Percentiles rank a stretch among this genome's conserved stretches.
phyloP scores from a whole-genome alignment of 352 stramenopile species.

The Phytopythium litorale region DNA sequence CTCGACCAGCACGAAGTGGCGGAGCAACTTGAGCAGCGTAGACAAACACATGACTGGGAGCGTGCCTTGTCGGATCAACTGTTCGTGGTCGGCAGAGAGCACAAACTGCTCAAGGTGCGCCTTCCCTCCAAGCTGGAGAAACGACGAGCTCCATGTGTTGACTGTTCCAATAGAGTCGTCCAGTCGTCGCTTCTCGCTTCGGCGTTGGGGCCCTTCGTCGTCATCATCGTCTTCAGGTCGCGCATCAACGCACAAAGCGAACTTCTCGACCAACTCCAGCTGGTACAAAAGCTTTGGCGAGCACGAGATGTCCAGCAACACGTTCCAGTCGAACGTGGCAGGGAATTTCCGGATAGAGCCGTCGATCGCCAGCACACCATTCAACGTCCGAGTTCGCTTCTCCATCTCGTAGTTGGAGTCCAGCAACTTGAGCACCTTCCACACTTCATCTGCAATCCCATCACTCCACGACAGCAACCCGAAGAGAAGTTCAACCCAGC shows the following conservation, averaged over 20 bases:
- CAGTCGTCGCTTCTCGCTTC: conserved; percentile 4
- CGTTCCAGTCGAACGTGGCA: conserved; percentile 49
- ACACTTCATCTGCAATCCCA: conserved; percentile 63
- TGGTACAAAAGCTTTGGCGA: conserved; percentile 66
- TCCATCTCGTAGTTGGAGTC: conserved; percentile 60
- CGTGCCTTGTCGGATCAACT: conserved; percentile 36
- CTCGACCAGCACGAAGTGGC: conserved; percentile 64
- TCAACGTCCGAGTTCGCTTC: conserved; percentile 66
- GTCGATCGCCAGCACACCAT: conserved; percentile 61
- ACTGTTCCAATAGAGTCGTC: conserved; percentile 32
- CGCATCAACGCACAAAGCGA: conserved; percentile 40
- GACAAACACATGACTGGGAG: conserved; percentile 63
- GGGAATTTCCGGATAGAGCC: conserved; percentile 47
- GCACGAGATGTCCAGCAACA: conserved; percentile 50
- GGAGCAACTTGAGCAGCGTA: conserved; percentile 66
- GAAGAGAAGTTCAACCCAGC: conserved; percentile 41
- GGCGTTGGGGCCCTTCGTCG: conserved; percentile 4
- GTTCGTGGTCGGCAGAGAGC: conserved; percentile 25
- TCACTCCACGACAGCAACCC: conserved; percentile 38
- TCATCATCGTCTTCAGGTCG: conserved; percentile 19
- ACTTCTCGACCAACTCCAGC: conserved; percentile 59
- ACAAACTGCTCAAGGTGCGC: conserved; percentile 54
- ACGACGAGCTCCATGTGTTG: conserved; percentile 63
- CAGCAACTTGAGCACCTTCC: conserved; percentile 74
- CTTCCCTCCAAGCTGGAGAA: conserved; percentile 58